phyloP scores from a whole-genome alignment of 2,329 filamentous ascomycete genomes.

The Fusarium sp. region DNA sequence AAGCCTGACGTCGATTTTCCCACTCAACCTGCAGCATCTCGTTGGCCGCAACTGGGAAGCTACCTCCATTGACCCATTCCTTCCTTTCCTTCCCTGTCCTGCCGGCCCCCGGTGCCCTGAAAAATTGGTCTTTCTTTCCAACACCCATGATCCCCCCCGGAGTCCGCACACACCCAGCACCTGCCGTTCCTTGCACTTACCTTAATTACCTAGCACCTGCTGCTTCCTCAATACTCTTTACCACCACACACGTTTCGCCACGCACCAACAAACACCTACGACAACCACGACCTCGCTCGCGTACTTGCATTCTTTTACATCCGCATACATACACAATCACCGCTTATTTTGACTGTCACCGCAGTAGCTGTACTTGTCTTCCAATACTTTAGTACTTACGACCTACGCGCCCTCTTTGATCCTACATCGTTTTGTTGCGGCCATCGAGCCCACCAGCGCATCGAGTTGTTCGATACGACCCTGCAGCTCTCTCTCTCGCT shows the following conservation, averaged over 20 bases:
- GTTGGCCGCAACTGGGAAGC: conserved; percentile 14
- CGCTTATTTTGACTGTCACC: conserved; percentile 31
- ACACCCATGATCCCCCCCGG: conserved; percentile 29
- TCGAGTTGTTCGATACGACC: conserved; percentile 38
- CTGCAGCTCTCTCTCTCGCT: conserved; percentile 31
- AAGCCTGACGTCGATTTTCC: conserved; percentile 35
- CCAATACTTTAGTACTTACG: background rate
- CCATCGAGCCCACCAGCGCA: conserved; percentile 32
- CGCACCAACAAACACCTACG: conserved; percentile 35
- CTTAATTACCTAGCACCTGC: conserved; percentile 40
- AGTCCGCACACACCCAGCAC: conserved; percentile 22
- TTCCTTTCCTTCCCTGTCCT: conserved; percentile 35
- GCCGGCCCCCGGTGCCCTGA: conserved; percentile 30
- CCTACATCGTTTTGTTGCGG: conserved; percentile 20
- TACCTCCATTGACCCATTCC: conserved; percentile 29
- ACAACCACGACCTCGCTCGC: conserved; percentile 34
- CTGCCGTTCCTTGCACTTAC: conserved; percentile 36
- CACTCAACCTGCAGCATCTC: conserved; percentile 32
- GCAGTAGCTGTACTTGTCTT: conserved; percentile 24
- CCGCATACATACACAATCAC: conserved; percentile 26
- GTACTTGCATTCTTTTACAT: conserved; percentile 40
- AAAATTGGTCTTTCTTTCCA: conserved; percentile 38
- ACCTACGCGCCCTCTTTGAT: conserved; percentile 27
- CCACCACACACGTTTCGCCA: conserved; percentile 43
- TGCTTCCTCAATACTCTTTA: conserved; percentile 31